Base-by-base conservation (phyloP, 2,329 filamentous ascomycete genomes). In the Fusarium albidum region DNA sequence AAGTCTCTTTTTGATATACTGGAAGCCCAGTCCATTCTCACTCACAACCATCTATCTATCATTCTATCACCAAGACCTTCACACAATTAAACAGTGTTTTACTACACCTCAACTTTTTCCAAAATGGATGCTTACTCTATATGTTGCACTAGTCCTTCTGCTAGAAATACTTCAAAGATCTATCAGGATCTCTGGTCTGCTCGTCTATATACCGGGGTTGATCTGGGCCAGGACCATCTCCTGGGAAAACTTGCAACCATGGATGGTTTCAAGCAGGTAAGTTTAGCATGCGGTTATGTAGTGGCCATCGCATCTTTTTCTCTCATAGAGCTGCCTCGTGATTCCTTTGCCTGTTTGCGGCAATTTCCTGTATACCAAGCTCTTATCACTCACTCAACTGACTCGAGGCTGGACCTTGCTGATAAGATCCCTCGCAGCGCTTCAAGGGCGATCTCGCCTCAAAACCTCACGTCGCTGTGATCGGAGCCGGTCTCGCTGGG, bases 401-500 rank as follows among this genome's bases (percentile, higher is more conserved):
- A 52, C 32, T 70, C 63, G 27, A 55, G 44, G 57, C 63, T 31
- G 58, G 59, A 44, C 41, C 37, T 21, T 18, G 61, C 57, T 64
- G 51, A 68, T 57, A 61, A 52, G 28, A 61, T 62, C 29, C n/a
- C n/a, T 33, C 29, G 37, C 47, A 71, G 69, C 63, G 57, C 42
- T 53, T 49, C 38, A 58, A 43, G 18, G 38, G 37, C 15, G 52
- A 52, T 33, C 45, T 56, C 13, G 18, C 40, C 15, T 58, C 65
- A 39, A 74, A 71, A 51, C 81, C 82, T 8, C 84, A 85, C 57
- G 73, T 91, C 33, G 85, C 83, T 27, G 76, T 92, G n/a, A 74
- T 92, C 32, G 89, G 89, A 14, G 88, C 87, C 32, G 89, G 89
- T 6, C 77, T 91, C 21, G 81, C 88, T 6, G 89, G 89, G 0